Base-by-base conservation (phyloP, 805 yeast species). In the Hanseniaspora lachancei region DNA sequence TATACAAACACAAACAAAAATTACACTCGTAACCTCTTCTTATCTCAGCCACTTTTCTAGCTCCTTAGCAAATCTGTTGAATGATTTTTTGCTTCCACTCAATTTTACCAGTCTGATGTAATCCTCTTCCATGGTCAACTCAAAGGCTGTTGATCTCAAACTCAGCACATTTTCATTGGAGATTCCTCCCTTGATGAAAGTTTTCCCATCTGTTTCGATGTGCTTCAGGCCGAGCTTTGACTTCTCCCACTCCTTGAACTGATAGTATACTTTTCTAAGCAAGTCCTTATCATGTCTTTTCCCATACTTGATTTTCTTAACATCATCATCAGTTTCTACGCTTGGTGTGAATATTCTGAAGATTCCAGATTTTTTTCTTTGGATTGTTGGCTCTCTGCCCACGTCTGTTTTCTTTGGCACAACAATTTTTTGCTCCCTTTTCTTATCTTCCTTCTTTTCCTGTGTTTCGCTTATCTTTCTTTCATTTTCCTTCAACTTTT, bases 191-290 rank as follows among this genome's bases (percentile, higher is more conserved):
- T 75, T 76, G 34, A 84, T 72, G 35, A 71, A 72, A 7, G 70
- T 66, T 4, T 70, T 66, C 21, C 72, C 70, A 60, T 75, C 75
- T 47, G 77, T 68, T 40, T 68, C 70, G 57, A 84, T 72, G 58
- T 79, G 75, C 60, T 76, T 78, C 62, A 84, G 68, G 9, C 93
- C 91, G 6, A 55, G 9, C 35, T 43, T 49, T 62, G 83, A 83
- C 58, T 77, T 79, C 15, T 79, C 75, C 93, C 93, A 84, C 18
- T 83, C 79, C 47, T 68, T 72, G 60, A 84, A 70, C 55, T 84
- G 73, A 46, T 84, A 78, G 64, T 72, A 75, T 61, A 84, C 69
- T 2, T 88, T 87, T 46, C 79, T 78, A 58, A 77, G 76, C 74
- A 84, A 74, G 64, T 53, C 35, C 5, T 23, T 7, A 54, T 50